phyloP scores from a whole-genome alignment of 2,329 filamentous ascomycete genomes.

The Hirsutella rhossiliensis region DNA sequence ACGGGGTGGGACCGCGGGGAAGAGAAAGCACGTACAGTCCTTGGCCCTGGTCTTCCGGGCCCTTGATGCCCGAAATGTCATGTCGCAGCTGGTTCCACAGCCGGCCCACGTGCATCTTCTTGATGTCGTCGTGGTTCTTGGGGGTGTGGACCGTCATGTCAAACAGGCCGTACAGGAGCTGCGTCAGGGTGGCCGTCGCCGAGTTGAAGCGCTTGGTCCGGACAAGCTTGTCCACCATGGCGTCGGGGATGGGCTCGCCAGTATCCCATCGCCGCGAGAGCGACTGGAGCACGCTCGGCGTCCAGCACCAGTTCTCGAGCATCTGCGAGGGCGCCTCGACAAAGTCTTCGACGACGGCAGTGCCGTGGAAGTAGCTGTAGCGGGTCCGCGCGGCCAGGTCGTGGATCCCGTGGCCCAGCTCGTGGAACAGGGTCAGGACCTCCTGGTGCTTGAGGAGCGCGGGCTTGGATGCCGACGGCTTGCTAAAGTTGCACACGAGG shows the following conservation, averaged over 20 bases:
- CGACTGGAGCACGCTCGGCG: conserved; percentile 47
- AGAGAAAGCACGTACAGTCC: conserved; percentile 30
- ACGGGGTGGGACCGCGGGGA: neutral
- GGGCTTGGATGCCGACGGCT: conserved; percentile 64
- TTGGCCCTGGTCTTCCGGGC: conserved; percentile 54
- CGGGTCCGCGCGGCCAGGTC: conserved; percentile 51
- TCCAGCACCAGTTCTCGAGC: conserved; percentile 70
- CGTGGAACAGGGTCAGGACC: conserved; percentile 73
- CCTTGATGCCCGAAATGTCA: conserved; percentile 62
- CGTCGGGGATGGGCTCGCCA: conserved; percentile 58
- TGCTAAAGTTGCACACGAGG: conserved; percentile 77
- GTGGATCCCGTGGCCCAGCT: conserved; percentile 60
- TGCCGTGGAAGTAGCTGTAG: conserved; percentile 57
- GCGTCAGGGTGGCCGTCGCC: conserved; percentile 64
- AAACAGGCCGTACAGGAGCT: conserved; percentile 71
- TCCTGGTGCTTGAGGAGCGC: conserved; percentile 74
- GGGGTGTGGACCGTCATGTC: conserved; percentile 74
- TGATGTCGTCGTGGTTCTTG: conserved; percentile 53
- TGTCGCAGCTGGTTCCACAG: conserved; percentile 63
- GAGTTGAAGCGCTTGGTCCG: conserved; percentile 72
- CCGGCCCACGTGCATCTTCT: conserved; percentile 50
- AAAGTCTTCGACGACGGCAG: conserved; percentile 54
- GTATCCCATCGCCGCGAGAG: conserved; percentile 66
- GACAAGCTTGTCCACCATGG: conserved; percentile 62
- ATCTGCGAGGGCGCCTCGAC: conserved; percentile 63